These are phyloP conservation scores for Vishniacozyma victoriae DNA, from an alignment of 768 basidiomycete species.

Conservation along the genomic window DNA sequence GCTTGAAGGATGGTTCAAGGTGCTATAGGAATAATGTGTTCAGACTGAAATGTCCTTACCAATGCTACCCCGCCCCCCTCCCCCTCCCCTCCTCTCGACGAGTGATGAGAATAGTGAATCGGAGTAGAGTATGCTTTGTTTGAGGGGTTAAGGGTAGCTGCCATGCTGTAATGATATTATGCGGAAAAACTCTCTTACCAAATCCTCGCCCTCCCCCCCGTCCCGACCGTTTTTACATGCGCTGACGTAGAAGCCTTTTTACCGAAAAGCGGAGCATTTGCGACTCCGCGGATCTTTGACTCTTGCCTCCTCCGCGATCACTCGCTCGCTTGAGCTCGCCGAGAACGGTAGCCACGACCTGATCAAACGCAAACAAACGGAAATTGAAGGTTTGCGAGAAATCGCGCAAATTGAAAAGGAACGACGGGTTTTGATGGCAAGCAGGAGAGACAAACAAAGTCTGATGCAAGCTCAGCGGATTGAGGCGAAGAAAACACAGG, in stretches of 20 bases:
- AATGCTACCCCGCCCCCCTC: too few relatives aligned
- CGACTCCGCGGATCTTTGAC: background rate
- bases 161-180: too few relatives aligned
- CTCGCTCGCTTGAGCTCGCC: background rate
- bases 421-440: background rate
- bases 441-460: background rate
- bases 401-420: background rate
- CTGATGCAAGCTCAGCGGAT: background rate
- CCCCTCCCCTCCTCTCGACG: too few relatives aligned
- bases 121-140: too few relatives aligned
- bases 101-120: too few relatives aligned
- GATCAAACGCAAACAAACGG: background rate
- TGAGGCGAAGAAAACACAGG: background rate
- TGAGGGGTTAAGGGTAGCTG: background rate
- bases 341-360: background rate
- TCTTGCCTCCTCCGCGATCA: background rate
- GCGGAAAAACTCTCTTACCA: too few relatives aligned
- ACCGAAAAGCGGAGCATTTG: background rate
- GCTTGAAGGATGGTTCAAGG: too few relatives aligned
- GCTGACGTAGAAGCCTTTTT: constrained; percentile 1
- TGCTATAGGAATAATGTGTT: too few relatives aligned
- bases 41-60: too few relatives aligned
- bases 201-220: too few relatives aligned
- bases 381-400: background rate
- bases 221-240: too few relatives aligned